Conservation (phyloP, 2,329 filamentous ascomycete genomes). For the Plenodomus lindquistii region DNA sequence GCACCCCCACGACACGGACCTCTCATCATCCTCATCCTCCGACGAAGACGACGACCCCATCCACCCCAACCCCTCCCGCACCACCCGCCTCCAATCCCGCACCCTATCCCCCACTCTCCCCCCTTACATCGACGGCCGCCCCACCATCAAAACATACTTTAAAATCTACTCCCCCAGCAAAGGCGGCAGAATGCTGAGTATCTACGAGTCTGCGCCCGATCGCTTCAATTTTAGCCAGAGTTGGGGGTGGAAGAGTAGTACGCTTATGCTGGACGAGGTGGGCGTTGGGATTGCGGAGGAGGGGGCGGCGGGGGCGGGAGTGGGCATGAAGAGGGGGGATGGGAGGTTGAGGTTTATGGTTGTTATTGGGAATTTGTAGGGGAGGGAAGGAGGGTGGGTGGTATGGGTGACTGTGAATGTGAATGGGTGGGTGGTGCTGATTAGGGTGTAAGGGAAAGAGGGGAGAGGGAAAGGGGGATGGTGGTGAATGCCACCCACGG, state of each 20-base stretch:
- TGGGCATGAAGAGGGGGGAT: conserved; percentile 47
- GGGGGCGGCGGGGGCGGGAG: conserved; percentile 12
- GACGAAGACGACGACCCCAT: conserved; percentile 26
- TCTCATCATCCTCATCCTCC: conserved; percentile 31
- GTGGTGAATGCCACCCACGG: too few relatives aligned
- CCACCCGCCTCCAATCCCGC: conserved; percentile 17
- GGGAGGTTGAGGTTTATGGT: conserved; percentile 62
- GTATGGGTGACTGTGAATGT: too few relatives aligned
- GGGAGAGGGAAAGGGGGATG: too few relatives aligned
- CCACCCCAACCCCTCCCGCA: conserved; percentile 33
- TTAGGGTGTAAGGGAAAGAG: too few relatives aligned
- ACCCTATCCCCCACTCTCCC: conserved; percentile 50
- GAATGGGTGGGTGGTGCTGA: too few relatives aligned
- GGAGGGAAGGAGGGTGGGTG: neutral
- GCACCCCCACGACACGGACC: conserved; percentile 26
- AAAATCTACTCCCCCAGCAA: conserved; percentile 64
- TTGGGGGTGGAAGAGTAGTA: conserved; percentile 65
- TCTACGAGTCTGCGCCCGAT: conserved; percentile 63
- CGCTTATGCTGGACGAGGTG: conserved; percentile 59
- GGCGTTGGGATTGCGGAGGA: conserved; percentile 24
- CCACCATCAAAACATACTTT: conserved; percentile 64
- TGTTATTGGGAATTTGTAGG: conserved; percentile 56
- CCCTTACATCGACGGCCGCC: conserved; percentile 58
- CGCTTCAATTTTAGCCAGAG: conserved; percentile 64
- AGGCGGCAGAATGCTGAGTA: conserved; percentile 60